phyloP scores from a whole-genome alignment of 306 rosid species.

The Cicer arietinum region DNA sequence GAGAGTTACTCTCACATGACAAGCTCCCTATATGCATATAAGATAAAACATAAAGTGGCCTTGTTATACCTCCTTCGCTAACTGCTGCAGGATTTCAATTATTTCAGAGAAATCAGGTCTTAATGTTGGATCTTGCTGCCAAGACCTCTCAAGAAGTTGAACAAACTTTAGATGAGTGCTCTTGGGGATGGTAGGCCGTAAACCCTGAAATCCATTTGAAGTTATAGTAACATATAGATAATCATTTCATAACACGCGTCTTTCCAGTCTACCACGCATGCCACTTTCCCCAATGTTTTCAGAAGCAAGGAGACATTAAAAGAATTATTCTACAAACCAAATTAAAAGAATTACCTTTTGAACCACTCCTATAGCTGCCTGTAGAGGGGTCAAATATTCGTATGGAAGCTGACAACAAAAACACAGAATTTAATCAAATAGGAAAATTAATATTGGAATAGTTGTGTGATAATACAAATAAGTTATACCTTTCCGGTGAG shows the following conservation, averaged over 20 bases:
- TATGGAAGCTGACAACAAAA: conserved; percentile 83
- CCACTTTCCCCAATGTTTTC: not conserved
- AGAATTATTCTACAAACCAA: conserved; percentile 32
- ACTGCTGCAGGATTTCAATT: conserved; percentile 68
- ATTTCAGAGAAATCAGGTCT: conserved; percentile 89
- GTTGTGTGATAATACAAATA: conserved; percentile 12
- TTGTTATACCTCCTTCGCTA: conserved; percentile 70
- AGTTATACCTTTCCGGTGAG: conserved; percentile 88
- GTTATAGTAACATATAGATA: conserved; percentile 13
- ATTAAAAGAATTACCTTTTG: conserved; percentile 67
- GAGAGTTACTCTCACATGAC: not conserved
- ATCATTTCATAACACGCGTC: not conserved
- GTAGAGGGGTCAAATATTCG: conserved; percentile 89
- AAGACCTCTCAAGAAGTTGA: conserved; percentile 82
- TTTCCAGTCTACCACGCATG: conserved; percentile 26
- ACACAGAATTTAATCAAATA: conserved; percentile 9
- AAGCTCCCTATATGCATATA: not conserved
- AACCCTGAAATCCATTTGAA: conserved; percentile 58
- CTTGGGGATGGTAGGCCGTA: conserved; percentile 89
- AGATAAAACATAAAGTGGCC: conserved; percentile 14
- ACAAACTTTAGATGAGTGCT: conserved; percentile 77
- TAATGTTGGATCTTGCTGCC: conserved; percentile 86
- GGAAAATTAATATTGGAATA: not conserved
- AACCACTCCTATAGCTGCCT: conserved; percentile 98
- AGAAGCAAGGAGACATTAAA: conserved; percentile 26